Evolutionary conservation across 2,329 filamentous ascomycete species (phyloP).

Genomic region (Lasiodiplodia theobromae): DNA sequence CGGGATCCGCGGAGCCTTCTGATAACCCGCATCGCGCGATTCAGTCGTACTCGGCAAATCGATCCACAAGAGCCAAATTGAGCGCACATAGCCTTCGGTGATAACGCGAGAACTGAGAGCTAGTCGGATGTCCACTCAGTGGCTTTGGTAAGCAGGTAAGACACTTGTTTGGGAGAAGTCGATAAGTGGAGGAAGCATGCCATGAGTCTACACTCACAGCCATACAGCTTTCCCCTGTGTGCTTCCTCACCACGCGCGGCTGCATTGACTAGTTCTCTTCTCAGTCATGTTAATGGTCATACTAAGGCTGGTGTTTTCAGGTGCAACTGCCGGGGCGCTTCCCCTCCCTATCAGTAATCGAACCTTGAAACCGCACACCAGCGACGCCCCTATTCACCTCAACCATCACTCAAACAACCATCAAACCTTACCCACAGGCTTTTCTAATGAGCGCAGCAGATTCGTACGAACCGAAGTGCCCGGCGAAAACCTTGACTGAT

Average conservation of each 20-base stretch:
- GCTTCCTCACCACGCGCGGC: background rate
- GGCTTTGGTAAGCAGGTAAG: background rate
- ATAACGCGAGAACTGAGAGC: background rate
- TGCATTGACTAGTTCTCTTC: background rate
- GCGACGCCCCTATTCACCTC: background rate
- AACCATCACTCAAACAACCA: background rate
- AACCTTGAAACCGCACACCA: background rate
- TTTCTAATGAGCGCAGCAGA: background rate
- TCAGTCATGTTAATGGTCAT: background rate
- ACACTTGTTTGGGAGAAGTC: background rate
- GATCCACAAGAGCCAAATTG: background rate
- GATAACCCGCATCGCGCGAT: conserved; percentile 19
- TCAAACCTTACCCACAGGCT: background rate
- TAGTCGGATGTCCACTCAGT: background rate
- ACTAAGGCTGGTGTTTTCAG: background rate
- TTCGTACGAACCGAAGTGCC: background rate
- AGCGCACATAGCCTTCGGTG: background rate
- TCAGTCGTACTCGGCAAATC: conserved; percentile 9
- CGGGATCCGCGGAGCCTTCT: background rate
- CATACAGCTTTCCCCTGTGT: background rate
- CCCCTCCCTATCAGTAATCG: background rate
- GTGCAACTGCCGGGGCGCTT: background rate
- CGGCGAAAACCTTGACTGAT: background rate
- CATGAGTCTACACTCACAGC: background rate
- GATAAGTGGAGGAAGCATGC: background rate